Base-by-base conservation (phyloP, 2,329 filamentous ascomycete genomes). In the Colletotrichum caudatum region DNA sequence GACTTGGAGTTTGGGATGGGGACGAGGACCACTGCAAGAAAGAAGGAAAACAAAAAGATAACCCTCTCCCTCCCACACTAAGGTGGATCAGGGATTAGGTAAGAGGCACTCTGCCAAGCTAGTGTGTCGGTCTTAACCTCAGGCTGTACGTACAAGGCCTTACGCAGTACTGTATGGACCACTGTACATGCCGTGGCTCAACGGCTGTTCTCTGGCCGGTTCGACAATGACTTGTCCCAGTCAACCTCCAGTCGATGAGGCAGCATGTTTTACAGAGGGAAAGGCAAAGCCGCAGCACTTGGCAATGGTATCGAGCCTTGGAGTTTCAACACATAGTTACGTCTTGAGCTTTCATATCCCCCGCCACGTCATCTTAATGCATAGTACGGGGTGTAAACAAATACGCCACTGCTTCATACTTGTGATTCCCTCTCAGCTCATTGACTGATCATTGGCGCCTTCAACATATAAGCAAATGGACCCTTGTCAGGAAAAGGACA, bases 291-390 rank as follows among this genome's bases (percentile, higher is more conserved):
- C 50, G 23, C 6, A 51, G 6, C 29, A 35, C 18, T 54, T 33
- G 16, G 7, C 50, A 29, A 33, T 18, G 50, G 26, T 53, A 1
- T 26, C 6, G 29, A 35, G 8, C 18, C 7, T 35, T 35, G 46
- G 20, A 48, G 8, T 9, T 29, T n/a, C 7, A 20, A 14, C 11
- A 4, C 29, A 33, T 26, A 11, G 26, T 56, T 11, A n/a, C 29
- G n/a, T 35, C 29, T 16, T n/a, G 29, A 14, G 20, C 51, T 35
- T 56, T n/a, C 16, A 56, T 35, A 29, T 11, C 29, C 6, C 18
- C 20, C 46, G 39, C 53, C 53, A 59, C 63, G 41, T 65, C 53
- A 65, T 33, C 46, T 56, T 58, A 9, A 5, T 35, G 26, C 50
- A 18, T 53, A 18, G 26, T 9, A 20, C 23, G 2, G 5, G 8